These are phyloP conservation scores for Ziziphus jujuba DNA, from an alignment of 306 rosid genomes.

Conservation along the genomic window DNA sequence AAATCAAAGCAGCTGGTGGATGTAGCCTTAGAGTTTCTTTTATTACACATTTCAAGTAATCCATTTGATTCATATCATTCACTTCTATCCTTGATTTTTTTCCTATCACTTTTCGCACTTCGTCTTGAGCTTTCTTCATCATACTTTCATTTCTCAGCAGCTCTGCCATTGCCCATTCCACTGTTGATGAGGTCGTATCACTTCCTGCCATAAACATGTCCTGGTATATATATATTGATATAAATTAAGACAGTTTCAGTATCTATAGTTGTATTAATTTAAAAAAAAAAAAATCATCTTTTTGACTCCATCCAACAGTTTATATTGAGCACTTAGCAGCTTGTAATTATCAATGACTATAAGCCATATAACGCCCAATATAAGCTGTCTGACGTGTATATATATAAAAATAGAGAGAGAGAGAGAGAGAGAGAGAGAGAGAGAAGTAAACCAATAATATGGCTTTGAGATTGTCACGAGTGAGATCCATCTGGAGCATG, in stretches of 20 bases:
- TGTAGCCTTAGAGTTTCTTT: slow-evolving; percentile 49
- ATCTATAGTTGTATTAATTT: too few relatives aligned
- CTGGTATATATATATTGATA: too few relatives aligned
- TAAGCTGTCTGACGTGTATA: too few relatives aligned
- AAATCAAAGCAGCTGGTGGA: slow-evolving; percentile 28
- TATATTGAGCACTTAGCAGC: too few relatives aligned
- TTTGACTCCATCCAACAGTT: too few relatives aligned
- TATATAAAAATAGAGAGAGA: too few relatives aligned
- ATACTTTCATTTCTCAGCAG: slow-evolving; percentile 27
- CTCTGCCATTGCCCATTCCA: slow-evolving; percentile 51
- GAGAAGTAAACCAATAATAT: slow-evolving; percentile 12
- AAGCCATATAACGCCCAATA: too few relatives aligned
- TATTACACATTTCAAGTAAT: slow-evolving; percentile 30
- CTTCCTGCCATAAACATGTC: slow-evolving; percentile 31
- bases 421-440: too few relatives aligned
- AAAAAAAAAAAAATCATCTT: too few relatives aligned
- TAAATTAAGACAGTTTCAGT: too few relatives aligned
- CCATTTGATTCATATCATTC: slow-evolving; percentile 32
- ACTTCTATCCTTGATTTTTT: slow-evolving; percentile 32
- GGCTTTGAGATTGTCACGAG: slow-evolving; percentile 19
- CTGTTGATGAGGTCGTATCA: slow-evolving; percentile 21
- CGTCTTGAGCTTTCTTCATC: slow-evolving; percentile 49
- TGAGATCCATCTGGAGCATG: neutral
- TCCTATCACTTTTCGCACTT: slow-evolving; percentile 39
- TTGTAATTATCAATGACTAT: too few relatives aligned